Evolutionary conservation across 139 green algal genomes (phyloP).

Genomic region (Pseudopediastrum boryanum): DNA sequence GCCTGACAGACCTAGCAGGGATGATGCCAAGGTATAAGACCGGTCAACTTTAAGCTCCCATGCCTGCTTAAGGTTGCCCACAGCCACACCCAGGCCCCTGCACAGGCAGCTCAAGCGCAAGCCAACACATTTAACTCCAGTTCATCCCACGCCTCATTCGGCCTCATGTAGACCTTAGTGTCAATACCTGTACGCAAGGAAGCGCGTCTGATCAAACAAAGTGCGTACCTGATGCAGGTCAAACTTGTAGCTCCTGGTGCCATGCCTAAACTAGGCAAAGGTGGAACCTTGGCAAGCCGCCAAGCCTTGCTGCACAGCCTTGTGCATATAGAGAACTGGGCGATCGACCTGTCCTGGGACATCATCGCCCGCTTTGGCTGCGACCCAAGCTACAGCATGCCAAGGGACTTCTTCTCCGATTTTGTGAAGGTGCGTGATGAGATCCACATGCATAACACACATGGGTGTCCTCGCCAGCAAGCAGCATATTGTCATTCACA

Average conservation of each 20-base stretch:
- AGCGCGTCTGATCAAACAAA: too few species aligned
- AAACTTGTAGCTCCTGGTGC: conserved; percentile 57
- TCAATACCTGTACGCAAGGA: too few species aligned
- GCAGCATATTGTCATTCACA: neutral
- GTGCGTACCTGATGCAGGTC: too few species aligned
- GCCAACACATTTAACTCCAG: too few species aligned
- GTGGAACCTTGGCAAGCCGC: conserved; percentile 60
- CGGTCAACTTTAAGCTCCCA: too few species aligned
- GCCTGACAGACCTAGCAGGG: neutral
- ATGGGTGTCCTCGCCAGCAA: neutral
- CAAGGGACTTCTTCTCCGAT: conserved; percentile 79
- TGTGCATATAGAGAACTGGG: conserved; percentile 79
- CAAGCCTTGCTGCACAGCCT: conserved; percentile 64
- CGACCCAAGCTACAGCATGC: conserved; percentile 53
- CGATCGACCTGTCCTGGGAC: conserved; percentile 90
- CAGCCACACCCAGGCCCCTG: too few species aligned
- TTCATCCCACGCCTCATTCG: too few species aligned
- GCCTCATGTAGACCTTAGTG: too few species aligned
- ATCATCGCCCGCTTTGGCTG: conserved; percentile 80
- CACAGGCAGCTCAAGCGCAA: too few species aligned
- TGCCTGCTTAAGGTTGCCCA: too few species aligned
- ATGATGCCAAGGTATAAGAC: too few species aligned
- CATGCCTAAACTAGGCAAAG: conserved; percentile 66
- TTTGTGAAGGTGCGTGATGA: conserved; percentile 62
- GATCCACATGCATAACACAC: neutral